These are phyloP conservation scores for Aspergillus glaucus DNA, from an alignment of 2,329 filamentous ascomycete species.

Conservation along the genomic window DNA sequence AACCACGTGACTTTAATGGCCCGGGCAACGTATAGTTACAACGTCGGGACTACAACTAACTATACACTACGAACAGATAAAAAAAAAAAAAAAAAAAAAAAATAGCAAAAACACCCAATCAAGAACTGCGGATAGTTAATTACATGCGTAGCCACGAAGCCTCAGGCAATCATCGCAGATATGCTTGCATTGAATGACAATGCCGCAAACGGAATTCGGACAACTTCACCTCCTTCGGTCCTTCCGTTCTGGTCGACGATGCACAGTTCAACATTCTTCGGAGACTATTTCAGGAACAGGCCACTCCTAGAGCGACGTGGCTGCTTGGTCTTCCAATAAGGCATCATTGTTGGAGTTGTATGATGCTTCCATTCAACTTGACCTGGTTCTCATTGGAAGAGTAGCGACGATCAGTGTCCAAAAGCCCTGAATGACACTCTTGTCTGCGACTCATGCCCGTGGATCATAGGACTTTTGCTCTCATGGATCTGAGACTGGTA, in stretches of 20 bases:
- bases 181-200: no score
- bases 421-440: background rate
- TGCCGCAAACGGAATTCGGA: no score
- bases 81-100: no score
- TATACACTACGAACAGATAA: background rate
- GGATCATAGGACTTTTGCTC: no score
- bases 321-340: background rate
- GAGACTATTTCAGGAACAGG: background rate
- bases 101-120: background rate
- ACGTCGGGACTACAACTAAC: background rate
- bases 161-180: no score
- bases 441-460: no score
- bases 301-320: background rate
- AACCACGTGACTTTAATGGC: background rate
- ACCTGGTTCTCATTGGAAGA: background rate
- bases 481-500: no score
- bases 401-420: background rate
- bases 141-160: no score
- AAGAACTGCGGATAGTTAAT: no score
- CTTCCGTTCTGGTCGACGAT: no score
- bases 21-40: background rate
- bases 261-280: background rate
- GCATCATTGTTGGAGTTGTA: background rate
- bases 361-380: background rate
- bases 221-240: no score